A percentile compares a stretch with the other conserved stretches of the same genome.
Evolutionary conservation across 495 filamentous ascomycete genomes (phyloP).

Genomic region (Lichina pygmaea): DNA sequence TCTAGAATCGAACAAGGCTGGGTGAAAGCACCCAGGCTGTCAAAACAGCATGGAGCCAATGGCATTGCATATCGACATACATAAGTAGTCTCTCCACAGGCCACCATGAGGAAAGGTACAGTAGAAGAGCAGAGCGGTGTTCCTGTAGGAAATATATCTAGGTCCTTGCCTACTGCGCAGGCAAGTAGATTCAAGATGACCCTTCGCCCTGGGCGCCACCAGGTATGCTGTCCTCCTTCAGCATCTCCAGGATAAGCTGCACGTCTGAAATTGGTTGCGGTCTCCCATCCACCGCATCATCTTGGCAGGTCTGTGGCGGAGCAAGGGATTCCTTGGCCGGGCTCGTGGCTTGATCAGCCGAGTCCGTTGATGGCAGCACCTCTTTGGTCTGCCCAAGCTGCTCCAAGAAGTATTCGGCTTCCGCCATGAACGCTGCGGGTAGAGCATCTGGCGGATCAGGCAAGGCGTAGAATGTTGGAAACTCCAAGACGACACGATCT

Average conservation of each 20-base stretch:
- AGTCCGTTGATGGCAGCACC: background rate
- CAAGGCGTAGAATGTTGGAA: slow-evolving; percentile 3
- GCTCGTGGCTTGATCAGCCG: background rate
- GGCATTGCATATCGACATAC: too few species aligned
- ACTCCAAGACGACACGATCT: slow-evolving; percentile 1
- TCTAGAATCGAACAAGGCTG: too few species aligned
- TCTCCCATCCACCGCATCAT: background rate
- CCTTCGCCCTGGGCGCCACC: too few species aligned
- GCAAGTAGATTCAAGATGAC: too few species aligned
- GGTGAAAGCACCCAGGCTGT: too few species aligned
- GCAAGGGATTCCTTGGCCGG: background rate
- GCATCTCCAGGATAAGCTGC: background rate
- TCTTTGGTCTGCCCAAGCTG: background rate
- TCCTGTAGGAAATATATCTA: too few species aligned
- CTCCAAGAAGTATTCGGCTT: background rate
- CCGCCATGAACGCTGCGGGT: background rate
- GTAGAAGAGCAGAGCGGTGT: too few species aligned
- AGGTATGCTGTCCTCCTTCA: background rate
- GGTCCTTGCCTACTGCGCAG: too few species aligned
- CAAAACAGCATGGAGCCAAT: too few species aligned
- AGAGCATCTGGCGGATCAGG: background rate
- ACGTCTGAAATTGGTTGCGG: background rate
- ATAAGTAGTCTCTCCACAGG: too few species aligned
- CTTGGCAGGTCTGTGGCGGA: background rate
- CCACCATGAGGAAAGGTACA: too few species aligned